Evolutionary conservation across 176 grass and related monocot species (phyloP), one percentile per base, ranked within the genome.

Genomic region (Musa acuminata): DNA sequence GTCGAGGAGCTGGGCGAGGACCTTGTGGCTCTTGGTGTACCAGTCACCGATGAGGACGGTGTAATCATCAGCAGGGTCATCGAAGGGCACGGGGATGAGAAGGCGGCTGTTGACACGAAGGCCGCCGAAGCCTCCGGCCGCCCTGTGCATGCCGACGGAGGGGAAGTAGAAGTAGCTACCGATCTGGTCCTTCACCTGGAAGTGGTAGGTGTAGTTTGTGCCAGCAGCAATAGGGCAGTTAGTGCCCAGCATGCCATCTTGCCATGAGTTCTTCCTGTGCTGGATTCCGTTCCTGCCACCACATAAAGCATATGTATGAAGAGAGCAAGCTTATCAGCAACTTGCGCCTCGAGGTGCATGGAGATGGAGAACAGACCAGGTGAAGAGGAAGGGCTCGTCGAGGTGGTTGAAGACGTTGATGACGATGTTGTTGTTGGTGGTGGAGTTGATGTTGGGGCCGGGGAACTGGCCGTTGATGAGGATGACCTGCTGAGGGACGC

Each of bases 91-190:
- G 26, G 67, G 67, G 27, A 69, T 49, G 14, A 69, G 26, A 13
- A 49, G 67, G 13, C 67, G 67, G 67, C 67, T 69, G 67, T 50
- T 27, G 35, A 69, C 13, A 14, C 67, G 67, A 14, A 69, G 12
- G 3, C 25, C 29, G 67, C 67, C 67, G 13, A 69, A 48, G 67
- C 67, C 67, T 4, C 67, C 67, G 35, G 35, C 16, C 26, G 67
- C 67, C 67, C 48, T 69, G 26, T 69, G 67, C 67, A 69, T 69
- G 25, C 67, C 67, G 26, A 69, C 6, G 67, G 67, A 69, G 26
- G 67, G 67, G 26, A 69, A 69, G 67, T 69, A 69, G 67, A 69
- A 69, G 67, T 49, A 69, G 67, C 67, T 69, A 1, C 67, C 67
- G 67, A 69, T 69, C 35, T 69, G 67, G 35, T 69, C 67, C 67